Base-by-base conservation (phyloP, 345 rosid genomes). In the Excoecaria cochinchinensis region DNA sequence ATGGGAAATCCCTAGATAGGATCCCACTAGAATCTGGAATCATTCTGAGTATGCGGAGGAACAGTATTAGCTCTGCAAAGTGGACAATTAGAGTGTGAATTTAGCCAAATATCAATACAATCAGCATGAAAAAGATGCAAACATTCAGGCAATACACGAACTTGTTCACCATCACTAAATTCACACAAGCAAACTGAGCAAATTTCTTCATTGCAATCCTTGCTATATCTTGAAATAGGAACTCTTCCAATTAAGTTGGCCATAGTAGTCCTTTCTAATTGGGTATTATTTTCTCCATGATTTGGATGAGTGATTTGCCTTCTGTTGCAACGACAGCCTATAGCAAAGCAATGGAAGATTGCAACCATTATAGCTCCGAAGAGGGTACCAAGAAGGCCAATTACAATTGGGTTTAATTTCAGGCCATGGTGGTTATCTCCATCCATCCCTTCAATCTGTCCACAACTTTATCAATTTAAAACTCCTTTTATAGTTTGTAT, bases 21-120 rank as follows among this genome's bases (percentile, higher is more conserved):
- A 50, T 65, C 10, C 63, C 66, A 9, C 42, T 73, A 11, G 77
- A 62, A 39, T 78, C 77, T 53, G 81, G 74, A 74, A 75, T 73
- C 53, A 44, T 72, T 65, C 5, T 25, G 71, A 44, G 73, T 66
- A 4, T 21, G 76, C 0, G 63, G 64, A 50, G 74, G 74, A 3
- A 3, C 16, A 6, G 79, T 42, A 24, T 75, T 60, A 38, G 85
- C 80, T 24, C 90, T 83, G 67, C 90, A 87, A 21, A 84, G 84
- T 0, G 91, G 91, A 71, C 90, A 89, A 74, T 69, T 85, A 1
- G 89, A 69, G 51, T 85, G 93, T 8, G 84, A 85, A 47, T 51
- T 48, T 5, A 86, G 80, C 91, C 93, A 86, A 77, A 60, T 75
- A 72, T 89, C 87, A 15, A 89, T 83, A 69, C 93, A 89, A 9